phyloP scores from a whole-genome alignment of 208 protist genomes.

The Crithidia expoeki region DNA sequence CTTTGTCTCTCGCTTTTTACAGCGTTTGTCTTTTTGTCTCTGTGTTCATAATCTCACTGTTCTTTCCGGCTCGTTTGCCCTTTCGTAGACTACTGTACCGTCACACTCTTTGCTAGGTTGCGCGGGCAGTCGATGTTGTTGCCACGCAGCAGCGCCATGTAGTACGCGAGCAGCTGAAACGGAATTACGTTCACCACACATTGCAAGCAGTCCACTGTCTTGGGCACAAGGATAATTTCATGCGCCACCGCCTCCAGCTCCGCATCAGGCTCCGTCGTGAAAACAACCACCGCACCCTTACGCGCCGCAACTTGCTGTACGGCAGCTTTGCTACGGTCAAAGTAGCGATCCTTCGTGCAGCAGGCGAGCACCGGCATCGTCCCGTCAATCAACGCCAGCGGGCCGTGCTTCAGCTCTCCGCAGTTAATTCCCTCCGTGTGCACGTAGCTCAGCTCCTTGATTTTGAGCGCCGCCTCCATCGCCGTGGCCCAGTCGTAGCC shows the following conservation, averaged over 20 bases:
- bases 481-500: constrained; percentile 93
- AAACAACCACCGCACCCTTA: constrained; percentile 79
- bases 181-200: constrained; percentile 94
- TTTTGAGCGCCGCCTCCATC: constrained; percentile 95
- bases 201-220: constrained; percentile 89
- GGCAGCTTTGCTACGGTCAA: constrained; percentile 78
- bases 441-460: constrained; percentile 98
- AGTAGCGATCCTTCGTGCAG: constrained; percentile 77
- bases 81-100: constrained; percentile 92
- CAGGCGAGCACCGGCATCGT: constrained; percentile 93
- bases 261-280: constrained; percentile 55
- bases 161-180: constrained; percentile 97
- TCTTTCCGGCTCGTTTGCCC: too few species aligned
- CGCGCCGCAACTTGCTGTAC: constrained; percentile 92
- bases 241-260: constrained; percentile 49
- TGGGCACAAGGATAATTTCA: constrained; percentile 70
- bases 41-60: background rate
- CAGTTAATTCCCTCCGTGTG: constrained; percentile 96
- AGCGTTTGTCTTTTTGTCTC: too few species aligned
- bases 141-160: constrained; percentile 91
- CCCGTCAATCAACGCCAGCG: constrained; percentile 96
- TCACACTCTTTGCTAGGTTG: constrained; percentile 98
- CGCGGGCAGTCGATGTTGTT: constrained; percentile 95
- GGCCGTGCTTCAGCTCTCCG: constrained; percentile 98
- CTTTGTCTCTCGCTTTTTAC: too few species aligned